phyloP scores from a whole-genome alignment of 192 early-diverging fungal species.

The Chytriomyces hyalinus region DNA sequence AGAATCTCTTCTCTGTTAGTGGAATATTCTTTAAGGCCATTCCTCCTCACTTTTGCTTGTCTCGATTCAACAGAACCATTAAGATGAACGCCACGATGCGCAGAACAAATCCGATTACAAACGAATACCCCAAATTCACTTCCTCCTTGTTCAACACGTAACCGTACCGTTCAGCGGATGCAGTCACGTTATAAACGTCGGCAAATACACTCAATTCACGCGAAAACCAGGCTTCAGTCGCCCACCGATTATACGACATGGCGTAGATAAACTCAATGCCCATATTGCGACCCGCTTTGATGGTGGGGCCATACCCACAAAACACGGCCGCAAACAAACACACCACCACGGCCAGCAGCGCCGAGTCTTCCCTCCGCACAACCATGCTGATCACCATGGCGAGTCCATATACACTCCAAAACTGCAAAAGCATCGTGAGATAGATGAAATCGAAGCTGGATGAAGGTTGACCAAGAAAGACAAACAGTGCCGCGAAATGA shows the following conservation, averaged over 20 bases:
- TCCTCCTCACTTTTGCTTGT: slow-evolving; percentile 39
- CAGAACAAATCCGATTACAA: slow-evolving; percentile 40
- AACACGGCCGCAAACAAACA: slow-evolving; percentile 51
- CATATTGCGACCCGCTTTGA: slow-evolving; percentile 36
- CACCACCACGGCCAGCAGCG: slow-evolving; percentile 40
- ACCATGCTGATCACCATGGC: slow-evolving; percentile 46
- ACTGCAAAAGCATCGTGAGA: slow-evolving; percentile 35
- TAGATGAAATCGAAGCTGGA: slow-evolving; percentile 34
- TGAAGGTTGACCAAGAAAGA: slow-evolving; percentile 38
- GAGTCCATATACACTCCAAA: slow-evolving; percentile 51
- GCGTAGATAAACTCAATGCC: slow-evolving; percentile 37
- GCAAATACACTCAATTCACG: slow-evolving; percentile 28
- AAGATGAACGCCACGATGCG: slow-evolving; percentile 41
- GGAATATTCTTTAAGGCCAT: too few species aligned
- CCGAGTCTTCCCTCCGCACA: slow-evolving; percentile 44
- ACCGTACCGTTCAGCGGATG: slow-evolving; percentile 25
- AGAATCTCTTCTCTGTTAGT: too few species aligned
- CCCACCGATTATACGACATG: slow-evolving; percentile 45
- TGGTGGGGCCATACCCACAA: slow-evolving; percentile 47
- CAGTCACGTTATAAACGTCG: slow-evolving; percentile 32
- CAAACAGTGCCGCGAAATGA: slow-evolving; percentile 42
- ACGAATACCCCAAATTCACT: slow-evolving; percentile 38
- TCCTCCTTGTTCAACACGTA: slow-evolving; percentile 37
- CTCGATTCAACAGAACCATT: slow-evolving; percentile 43
- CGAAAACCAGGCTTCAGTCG: slow-evolving; percentile 40